These are phyloP conservation scores for Juglanconis oblonga DNA, from an alignment of 2,329 filamentous ascomycete genomes.

Conservation along the genomic window DNA sequence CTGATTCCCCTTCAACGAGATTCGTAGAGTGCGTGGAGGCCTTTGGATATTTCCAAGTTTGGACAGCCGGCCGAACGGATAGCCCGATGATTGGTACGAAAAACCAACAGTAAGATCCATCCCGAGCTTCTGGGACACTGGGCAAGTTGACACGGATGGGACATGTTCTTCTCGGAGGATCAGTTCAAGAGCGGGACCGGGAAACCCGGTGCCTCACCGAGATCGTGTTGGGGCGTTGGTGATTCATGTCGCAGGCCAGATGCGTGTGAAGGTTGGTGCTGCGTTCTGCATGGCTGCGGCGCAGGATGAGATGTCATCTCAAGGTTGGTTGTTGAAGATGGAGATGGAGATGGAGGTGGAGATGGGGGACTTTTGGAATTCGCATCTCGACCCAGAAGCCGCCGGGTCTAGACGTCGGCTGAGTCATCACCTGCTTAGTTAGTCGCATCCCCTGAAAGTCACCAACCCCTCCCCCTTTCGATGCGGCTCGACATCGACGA, in stretches of 20 bases:
- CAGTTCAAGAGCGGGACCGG: neutral
- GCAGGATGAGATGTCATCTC: neutral
- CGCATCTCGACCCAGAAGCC: no score
- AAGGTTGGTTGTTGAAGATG: neutral
- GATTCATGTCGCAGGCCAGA: neutral
- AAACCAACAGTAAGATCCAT: constrained; percentile 7
- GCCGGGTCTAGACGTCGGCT: no score
- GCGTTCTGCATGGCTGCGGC: neutral
- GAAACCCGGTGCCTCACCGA: neutral
- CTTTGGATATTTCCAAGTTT: constrained; percentile 1
- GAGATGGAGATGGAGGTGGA: neutral
- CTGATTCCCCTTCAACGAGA: neutral
- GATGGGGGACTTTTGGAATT: no score
- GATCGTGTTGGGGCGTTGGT: neutral
- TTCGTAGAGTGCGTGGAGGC: neutral
- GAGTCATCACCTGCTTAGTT: no score
- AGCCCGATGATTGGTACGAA: constrained; percentile 3
- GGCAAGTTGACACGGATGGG: neutral
- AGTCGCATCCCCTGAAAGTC: no score
- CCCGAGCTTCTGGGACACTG: constrained; percentile 5
- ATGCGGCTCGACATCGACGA: neutral
- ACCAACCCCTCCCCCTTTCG: no score
- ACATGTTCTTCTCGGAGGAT: no score
- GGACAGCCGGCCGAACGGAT: constrained; percentile 5
- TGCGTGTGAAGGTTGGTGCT: neutral